phyloP scores from a whole-genome alignment of 2,329 filamentous ascomycete species.

The Mycocentrospora acerina region DNA sequence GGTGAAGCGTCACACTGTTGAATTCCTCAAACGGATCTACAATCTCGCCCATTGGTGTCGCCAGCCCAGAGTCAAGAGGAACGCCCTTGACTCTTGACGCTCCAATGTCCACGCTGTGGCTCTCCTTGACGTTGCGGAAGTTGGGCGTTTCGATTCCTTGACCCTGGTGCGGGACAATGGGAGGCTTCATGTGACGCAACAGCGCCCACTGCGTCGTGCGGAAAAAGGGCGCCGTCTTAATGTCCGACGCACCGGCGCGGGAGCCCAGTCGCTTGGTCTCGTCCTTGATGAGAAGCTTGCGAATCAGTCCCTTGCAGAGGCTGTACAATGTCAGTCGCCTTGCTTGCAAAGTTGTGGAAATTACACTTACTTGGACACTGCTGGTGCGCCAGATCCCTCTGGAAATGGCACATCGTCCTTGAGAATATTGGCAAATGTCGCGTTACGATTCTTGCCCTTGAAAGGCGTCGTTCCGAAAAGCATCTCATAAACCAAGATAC shows the following conservation, averaged over 20 bases:
- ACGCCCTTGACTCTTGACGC: slow-evolving; percentile 67
- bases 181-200: slow-evolving; percentile 95
- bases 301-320: slow-evolving; percentile 92
- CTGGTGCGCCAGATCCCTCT: slow-evolving; percentile 78
- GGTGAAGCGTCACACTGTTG: slow-evolving; percentile 95
- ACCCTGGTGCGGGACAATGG: slow-evolving; percentile 90
- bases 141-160: slow-evolving; percentile 92
- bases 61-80: slow-evolving; percentile 79
- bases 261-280: slow-evolving; percentile 91
- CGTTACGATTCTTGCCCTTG: slow-evolving; percentile 98
- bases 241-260: slow-evolving; percentile 91
- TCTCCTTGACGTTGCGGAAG: slow-evolving; percentile 97
- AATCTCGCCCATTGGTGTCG: slow-evolving; percentile 79
- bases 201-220: slow-evolving; percentile 94
- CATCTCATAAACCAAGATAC: slow-evolving; percentile 98
- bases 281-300: slow-evolving; percentile 97
- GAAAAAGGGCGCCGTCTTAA: slow-evolving; percentile 96
- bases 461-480: slow-evolving; percentile 97
- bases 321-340: slow-evolving; percentile 54
- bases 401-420: slow-evolving; percentile 95
- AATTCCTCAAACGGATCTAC: slow-evolving; percentile 97
- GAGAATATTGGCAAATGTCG: slow-evolving; percentile 96
- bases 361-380: slow-evolving; percentile 83
- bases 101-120: slow-evolving; percentile 82
- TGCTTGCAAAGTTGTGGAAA: neutral